Base-by-base conservation (phyloP, 495 filamentous ascomycete species). In the Rostrohypoxylon terebratum region DNA sequence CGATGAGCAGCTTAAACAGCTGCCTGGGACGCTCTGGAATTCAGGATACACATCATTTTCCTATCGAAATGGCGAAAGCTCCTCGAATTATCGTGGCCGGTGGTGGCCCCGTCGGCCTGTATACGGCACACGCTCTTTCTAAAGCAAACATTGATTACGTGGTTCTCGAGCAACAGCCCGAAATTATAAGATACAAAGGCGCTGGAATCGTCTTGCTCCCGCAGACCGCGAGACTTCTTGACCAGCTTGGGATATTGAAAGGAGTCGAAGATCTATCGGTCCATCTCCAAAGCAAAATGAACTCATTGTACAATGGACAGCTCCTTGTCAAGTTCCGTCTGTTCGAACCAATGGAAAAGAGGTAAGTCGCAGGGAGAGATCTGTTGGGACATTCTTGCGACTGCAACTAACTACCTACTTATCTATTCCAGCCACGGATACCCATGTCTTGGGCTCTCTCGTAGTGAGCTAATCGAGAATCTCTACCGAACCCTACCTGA, bases 71-170 rank as follows among this genome's bases (percentile, higher is more conserved):
- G 55, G 33, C 34, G 2, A 59, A 28, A 10, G 8, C 31, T 23
- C 34, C 55, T 47, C 53, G 33, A 53, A 33, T 44, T 47, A 83
- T 89, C 48, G 79, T 89, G 13, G 80, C 83, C 20, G 87, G 86
- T 16, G 85, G 81, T 4, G 82, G 81, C 0, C 79, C 87, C 20
- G 76, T 81, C 3, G 87, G 87, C 0, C 65, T 89, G 4, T 82
- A 82, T 10, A 65, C 84, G 1, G 85, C 87, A 0, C 79, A 86
- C 34, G 71, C 67, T 6, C 77, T 89, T 5, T 57, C 77, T 0
- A 62, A 63, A 25, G 79, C 77, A 0, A 73, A 76, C 20, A 84
- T 89, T 66, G 84, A 87, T 59, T 84, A 81, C 34, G 63, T 86
- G 8, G 42, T 89, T 0, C 79, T 88, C 9, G 87, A 88, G 71